Percentiles rank a stretch among this genome's conserved stretches.
Evolutionary conservation across 495 filamentous ascomycete species (phyloP).

Genomic region (Xylaria palmicola): DNA sequence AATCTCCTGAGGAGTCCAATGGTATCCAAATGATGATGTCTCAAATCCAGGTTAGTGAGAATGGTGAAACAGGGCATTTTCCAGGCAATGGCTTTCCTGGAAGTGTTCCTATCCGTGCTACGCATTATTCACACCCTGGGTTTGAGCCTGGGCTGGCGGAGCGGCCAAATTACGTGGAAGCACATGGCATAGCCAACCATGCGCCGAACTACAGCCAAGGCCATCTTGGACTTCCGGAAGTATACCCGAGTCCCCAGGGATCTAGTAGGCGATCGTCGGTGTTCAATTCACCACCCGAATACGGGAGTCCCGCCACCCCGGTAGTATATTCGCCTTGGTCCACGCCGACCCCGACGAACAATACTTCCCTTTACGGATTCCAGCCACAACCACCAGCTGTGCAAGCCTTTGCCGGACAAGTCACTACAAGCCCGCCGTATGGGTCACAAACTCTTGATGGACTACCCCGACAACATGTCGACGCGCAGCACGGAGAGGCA

Average conservation of each 20-base stretch:
- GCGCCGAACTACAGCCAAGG: slow-evolving; percentile 22
- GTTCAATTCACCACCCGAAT: slow-evolving; percentile 36
- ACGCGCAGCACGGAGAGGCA: slow-evolving; percentile 23
- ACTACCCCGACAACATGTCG: slow-evolving; percentile 25
- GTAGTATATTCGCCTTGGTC: slow-evolving; percentile 33
- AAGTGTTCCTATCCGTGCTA: slow-evolving; percentile 30
- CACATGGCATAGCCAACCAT: slow-evolving; percentile 24
- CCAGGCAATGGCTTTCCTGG: slow-evolving; percentile 28
- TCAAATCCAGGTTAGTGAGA: slow-evolving; percentile 24
- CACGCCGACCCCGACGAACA: slow-evolving; percentile 28
- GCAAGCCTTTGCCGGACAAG: slow-evolving; percentile 3
- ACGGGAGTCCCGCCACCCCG: slow-evolving; percentile 29
- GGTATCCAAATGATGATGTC: slow-evolving; percentile 27
- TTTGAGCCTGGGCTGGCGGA: slow-evolving; percentile 32
- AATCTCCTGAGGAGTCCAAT: slow-evolving; percentile 26
- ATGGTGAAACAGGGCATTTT: slow-evolving; percentile 33
- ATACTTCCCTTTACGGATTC: slow-evolving; percentile 31
- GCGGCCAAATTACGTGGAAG: slow-evolving; percentile 35
- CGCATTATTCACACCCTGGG: slow-evolving; percentile 26
- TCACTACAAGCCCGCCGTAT: slow-evolving; percentile 27
- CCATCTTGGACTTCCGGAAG: slow-evolving; percentile 33
- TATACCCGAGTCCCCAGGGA: slow-evolving; percentile 38
- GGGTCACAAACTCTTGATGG: slow-evolving; percentile 27
- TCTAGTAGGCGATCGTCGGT: slow-evolving; percentile 34
- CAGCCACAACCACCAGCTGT: slow-evolving; percentile 21